Base-by-base conservation (phyloP, 2,329 filamentous ascomycete genomes). In the Sclerotiophoma versabilis region DNA sequence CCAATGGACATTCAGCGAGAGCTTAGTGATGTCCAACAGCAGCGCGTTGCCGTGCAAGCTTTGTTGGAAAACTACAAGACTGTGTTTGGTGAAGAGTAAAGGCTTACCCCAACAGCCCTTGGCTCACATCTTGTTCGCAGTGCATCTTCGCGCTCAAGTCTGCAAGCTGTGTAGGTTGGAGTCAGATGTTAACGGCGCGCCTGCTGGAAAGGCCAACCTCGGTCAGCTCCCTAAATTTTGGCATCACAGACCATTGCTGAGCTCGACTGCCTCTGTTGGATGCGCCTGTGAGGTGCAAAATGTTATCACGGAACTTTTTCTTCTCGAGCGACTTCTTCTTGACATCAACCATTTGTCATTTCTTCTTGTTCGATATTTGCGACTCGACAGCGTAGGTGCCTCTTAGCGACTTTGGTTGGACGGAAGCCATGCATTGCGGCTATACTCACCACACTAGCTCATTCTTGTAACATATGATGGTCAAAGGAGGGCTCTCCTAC, bases 11-110 rank as follows among this genome's bases (percentile, higher is more conserved):
- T 98, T 57, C 92, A 96, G 74, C 87, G 92, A 57, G 95, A 99
- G 75, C 96, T 99, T 87, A 93, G 88, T 25, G 95, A 99, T 73
- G 96, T 96, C 82, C 90, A 95, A 72, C 85, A 88, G 65, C 97
- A 98, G 83, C 96, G 96, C 66, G 83, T 89, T 60, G 92, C 92
- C 5, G 88, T 98, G 63, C 93, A 96, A 77, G 96, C 95, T 68
- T 82, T 99, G 70, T 89, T 98, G 62, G 93, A 98, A 74, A 90
- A 96, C 75, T 92, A 90, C 72, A 85, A 91, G 68, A 85, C 83
- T 64, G 90, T 97, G 57, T 98, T 97, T 47, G 68, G 70, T 36
- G 67, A 70, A 41, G 71, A 74, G n/a, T 72, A 68, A 47, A 37
- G 10, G n/a, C 15, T 15, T 27, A 15, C 11, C 10, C 14, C n/a